Percentiles rank a stretch among this genome's conserved stretches.
These are phyloP conservation scores for Pythium aphanidermatum DNA, from an alignment of 352 stramenopile genomes.

Conservation along the genomic window DNA sequence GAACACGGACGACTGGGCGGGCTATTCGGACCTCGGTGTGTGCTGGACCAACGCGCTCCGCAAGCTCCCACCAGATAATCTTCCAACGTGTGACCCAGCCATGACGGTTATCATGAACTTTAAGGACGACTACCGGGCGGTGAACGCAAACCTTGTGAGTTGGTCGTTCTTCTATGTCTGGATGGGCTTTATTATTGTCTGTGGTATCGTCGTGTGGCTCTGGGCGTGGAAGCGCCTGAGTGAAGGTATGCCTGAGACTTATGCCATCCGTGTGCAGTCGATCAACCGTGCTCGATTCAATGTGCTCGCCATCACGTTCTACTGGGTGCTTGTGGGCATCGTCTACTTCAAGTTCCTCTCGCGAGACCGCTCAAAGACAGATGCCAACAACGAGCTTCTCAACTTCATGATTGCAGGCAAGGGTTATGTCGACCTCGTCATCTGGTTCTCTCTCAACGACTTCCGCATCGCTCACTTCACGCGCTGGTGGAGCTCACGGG, in stretches of 20 bases:
- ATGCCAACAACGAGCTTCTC: slow-evolving; percentile 64
- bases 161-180: slow-evolving; percentile 87
- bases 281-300: slow-evolving; percentile 87
- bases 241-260: slow-evolving; percentile 85
- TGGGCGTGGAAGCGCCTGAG: slow-evolving; percentile 83
- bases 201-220: slow-evolving; percentile 76
- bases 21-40: slow-evolving; percentile 80
- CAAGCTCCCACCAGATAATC: slow-evolving; percentile 37
- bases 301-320: slow-evolving; percentile 83
- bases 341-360: slow-evolving; percentile 81
- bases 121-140: slow-evolving; percentile 49
- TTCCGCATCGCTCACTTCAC: slow-evolving; percentile 78
- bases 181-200: slow-evolving; percentile 80
- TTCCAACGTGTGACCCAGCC: slow-evolving; percentile 19
- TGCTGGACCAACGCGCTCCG: slow-evolving; percentile 85
- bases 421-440: slow-evolving; percentile 85
- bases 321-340: slow-evolving; percentile 76
- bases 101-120: slow-evolving; percentile 68
- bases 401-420: slow-evolving; percentile 87
- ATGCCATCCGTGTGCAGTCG: slow-evolving; percentile 76
- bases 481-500: slow-evolving; percentile 42
- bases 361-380: slow-evolving; percentile 41
- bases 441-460: slow-evolving; percentile 87
- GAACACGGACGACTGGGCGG: slow-evolving; percentile 67
- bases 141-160: slow-evolving; percentile 84